Evolutionary conservation across 2,329 filamentous ascomycete species (phyloP).

Genomic region (Neonectria magnoliae): DNA sequence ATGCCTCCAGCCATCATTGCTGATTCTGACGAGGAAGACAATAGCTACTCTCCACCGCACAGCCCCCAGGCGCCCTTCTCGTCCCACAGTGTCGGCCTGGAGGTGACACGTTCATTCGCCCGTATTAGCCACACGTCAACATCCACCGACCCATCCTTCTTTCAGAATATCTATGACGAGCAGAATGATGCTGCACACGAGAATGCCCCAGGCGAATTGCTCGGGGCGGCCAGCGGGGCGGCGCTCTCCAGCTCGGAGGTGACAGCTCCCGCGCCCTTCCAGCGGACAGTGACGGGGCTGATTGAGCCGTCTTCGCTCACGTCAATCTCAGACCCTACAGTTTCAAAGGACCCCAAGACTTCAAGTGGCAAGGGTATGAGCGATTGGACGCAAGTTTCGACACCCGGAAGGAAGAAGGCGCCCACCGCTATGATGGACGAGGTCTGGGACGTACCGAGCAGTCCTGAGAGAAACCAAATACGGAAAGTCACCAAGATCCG

Average conservation of each 20-base stretch:
- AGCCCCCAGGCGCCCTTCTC: slow-evolving; percentile 13
- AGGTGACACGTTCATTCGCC: slow-evolving; percentile 36
- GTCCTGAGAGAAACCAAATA: slow-evolving; percentile 43
- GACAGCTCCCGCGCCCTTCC: slow-evolving; percentile 41
- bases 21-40: slow-evolving; percentile 53
- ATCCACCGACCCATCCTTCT: slow-evolving; percentile 61
- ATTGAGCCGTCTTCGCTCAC: slow-evolving; percentile 41
- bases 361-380: slow-evolving; percentile 26
- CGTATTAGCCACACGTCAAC: slow-evolving; percentile 45
- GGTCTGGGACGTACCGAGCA: slow-evolving; percentile 58
- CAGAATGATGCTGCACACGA: slow-evolving; percentile 50
- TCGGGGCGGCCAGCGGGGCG: slow-evolving; percentile 20
- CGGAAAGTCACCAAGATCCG: slow-evolving; percentile 29
- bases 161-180: slow-evolving; percentile 58
- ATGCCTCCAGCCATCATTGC: slow-evolving; percentile 47
- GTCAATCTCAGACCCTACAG: slow-evolving; percentile 43
- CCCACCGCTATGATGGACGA: slow-evolving; percentile 43
- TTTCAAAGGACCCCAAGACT: slow-evolving; percentile 21
- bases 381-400: slow-evolving; percentile 48
- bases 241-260: slow-evolving; percentile 38
- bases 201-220: slow-evolving; percentile 26
- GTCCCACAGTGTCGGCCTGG: slow-evolving; percentile 12
- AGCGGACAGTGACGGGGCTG: slow-evolving; percentile 41
- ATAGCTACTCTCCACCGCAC: slow-evolving; percentile 33
- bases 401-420: slow-evolving; percentile 43